Conservation (phyloP, 1,139 yeast genomes). For the Taphrina wiesneri region DNA sequence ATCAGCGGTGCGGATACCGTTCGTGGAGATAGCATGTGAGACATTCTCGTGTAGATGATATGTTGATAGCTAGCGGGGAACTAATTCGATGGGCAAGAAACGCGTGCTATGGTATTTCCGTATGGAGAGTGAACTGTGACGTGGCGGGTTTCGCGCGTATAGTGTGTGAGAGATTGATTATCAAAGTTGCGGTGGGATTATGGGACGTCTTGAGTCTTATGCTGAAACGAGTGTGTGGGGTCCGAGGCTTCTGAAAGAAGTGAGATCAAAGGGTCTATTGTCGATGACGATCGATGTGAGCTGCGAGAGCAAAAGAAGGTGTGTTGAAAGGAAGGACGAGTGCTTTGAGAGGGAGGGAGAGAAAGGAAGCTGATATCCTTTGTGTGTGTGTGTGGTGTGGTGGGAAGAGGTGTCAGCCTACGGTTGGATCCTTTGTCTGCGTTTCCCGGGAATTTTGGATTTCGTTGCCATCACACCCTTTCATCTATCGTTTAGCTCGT, state of each 20-base stretch:
- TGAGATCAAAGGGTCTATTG: neutral
- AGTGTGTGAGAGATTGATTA: neutral
- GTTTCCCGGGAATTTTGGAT: neutral
- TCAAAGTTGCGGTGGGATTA: neutral
- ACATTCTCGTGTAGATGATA: neutral
- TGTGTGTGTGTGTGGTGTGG: too few relatives aligned
- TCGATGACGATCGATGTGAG: conserved; percentile 2
- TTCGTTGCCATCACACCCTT: neutral
- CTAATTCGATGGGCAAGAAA: neutral
- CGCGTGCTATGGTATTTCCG: neutral
- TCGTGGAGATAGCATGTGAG: neutral
- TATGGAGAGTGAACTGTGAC: neutral
- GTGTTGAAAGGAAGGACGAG: neutral
- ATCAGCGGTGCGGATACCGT: neutral
- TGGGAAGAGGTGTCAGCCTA: neutral
- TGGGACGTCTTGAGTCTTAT: neutral
- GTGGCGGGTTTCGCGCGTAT: neutral
- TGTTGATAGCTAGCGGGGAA: neutral
- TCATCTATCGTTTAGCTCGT: neutral
- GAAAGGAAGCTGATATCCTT: neutral
- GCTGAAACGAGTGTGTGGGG: neutral
- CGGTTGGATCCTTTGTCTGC: neutral
- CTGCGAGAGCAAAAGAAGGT: neutral
- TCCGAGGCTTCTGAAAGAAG: neutral
- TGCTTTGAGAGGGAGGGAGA: neutral